Evolutionary conservation across 768 basidiomycete genomes (phyloP).

Genomic region (Phlebiopsis gigantea): DNA sequence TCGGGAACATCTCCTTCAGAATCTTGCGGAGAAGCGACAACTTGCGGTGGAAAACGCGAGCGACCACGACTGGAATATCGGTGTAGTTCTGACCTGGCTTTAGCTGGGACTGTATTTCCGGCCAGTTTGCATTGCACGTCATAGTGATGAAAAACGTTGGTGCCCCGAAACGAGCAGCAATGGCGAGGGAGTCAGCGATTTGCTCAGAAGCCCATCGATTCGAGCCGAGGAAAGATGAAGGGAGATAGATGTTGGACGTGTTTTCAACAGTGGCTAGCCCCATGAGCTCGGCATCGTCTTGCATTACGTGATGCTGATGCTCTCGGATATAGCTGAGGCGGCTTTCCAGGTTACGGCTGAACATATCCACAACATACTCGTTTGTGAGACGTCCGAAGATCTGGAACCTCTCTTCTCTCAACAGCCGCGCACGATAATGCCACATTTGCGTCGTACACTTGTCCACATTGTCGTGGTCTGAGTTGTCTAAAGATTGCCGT

Average conservation of each 20-base stretch:
- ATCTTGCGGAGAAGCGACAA: slow-evolving; percentile 21
- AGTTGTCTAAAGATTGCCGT: neutral
- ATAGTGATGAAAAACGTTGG: slow-evolving; percentile 36
- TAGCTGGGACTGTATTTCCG: slow-evolving; percentile 29
- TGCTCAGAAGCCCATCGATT: slow-evolving; percentile 33
- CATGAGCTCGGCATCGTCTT: slow-evolving; percentile 29
- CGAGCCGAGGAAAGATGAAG: slow-evolving; percentile 32
- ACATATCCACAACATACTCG: slow-evolving; percentile 38
- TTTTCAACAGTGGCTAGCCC: slow-evolving; percentile 16
- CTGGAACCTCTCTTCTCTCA: slow-evolving; percentile 27
- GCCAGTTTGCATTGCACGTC: slow-evolving; percentile 38
- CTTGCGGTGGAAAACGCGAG: slow-evolving; percentile 31
- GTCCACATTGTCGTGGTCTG: neutral
- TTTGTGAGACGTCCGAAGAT: slow-evolving; percentile 30
- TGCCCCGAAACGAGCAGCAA: slow-evolving; percentile 24
- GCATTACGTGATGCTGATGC: slow-evolving; percentile 20
- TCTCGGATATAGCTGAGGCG: slow-evolving; percentile 29
- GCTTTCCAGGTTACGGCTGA: slow-evolving; percentile 27
- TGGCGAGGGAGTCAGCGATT: slow-evolving; percentile 31
- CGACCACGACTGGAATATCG: slow-evolving; percentile 32
- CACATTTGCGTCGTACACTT: slow-evolving; percentile 27
- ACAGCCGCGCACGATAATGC: slow-evolving; percentile 28
- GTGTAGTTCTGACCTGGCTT: slow-evolving; percentile 28
- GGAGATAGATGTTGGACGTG: slow-evolving; percentile 31
- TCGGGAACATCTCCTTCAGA: slow-evolving; percentile 26